Base-by-base conservation (phyloP, 345 rosid species). In the Salix dunnii region DNA sequence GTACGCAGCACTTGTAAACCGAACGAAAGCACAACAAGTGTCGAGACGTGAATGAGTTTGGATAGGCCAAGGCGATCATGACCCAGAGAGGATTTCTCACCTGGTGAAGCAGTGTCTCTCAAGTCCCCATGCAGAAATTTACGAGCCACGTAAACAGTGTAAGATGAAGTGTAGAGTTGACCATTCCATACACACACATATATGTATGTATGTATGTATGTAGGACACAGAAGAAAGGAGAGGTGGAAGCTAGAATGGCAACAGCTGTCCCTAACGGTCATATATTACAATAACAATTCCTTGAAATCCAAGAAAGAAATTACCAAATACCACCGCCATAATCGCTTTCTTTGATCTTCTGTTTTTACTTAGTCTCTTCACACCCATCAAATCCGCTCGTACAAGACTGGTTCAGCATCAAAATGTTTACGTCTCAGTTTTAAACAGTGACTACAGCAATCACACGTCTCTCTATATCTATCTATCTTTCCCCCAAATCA, bases 381-480 rank as follows among this genome's bases (percentile, higher is more conserved):
- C 49, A 53, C 53, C 89, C 91, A 79, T 68, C 48, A 82, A 88
- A 88, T 79, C 89, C 87, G 89, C 78, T 77, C 33, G 18, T 72
- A 79, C 75, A 85, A 79, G 86, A 86, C 88, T 78, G 73, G 78
- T 83, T 85, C 87, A 83, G 81, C 79, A 70, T 73, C 76, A 62
- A 72, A 67, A 18, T 40, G 30, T 70, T 82, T 75, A 71, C 43
- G 25, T 66, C 73, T 79, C 84, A 77, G 84, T 81, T 80, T 28
- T 73, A 75, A 75, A 77, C 76, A 38, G 70, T 46, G 27, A 23
- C 55, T 1, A 27, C 27, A 46, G 31, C n/a, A 33, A n/a, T 18
- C 36, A 65, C 28, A 58, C 42, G 23, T 25, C 31, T 40, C 35
- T 28, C 25, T 42, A 13, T 14, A 25, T 40, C 31, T 42, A 42